Base-by-base conservation (phyloP, 225 moss, liverwort and hornwort genomes). In the Antitrichia curtipendula region DNA sequence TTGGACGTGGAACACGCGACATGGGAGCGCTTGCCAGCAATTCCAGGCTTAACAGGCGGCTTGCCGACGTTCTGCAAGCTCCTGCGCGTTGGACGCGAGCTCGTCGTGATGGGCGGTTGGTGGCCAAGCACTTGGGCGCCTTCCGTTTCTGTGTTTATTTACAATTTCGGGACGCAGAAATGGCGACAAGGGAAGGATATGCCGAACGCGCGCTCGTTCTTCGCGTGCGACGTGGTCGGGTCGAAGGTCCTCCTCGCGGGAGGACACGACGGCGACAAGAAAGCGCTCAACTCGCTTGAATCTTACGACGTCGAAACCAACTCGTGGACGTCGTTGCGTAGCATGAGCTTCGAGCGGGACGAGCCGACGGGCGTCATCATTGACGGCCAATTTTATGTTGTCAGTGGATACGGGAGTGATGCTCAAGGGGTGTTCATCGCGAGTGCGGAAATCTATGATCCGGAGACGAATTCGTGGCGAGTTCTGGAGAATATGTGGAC, bases 21-120 rank as follows among this genome's bases (percentile, higher is more conserved):
- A 10, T 73, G 45, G 73, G 73, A 73, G 29, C 73, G 29, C 7
- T 47, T 73, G 18, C 73, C 73, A 5, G 69, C 69, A 10, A 85
- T 98, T 52, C 94, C 95, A 0, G 95, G 94, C 9, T 79, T 95
- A 34, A 68, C 85, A 2, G 87, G 58, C 2, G 95, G 97, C 3
- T 84, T 98, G 52, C 97, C 97, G 11, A 89, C 94, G 11, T 95
- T 94, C 65, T 93, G 93, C 59, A 91, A 90, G 58, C 85, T 94
- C 13, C 90, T 96, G 57, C 88, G 90, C 7, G 41, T 95, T 50
- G 86, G 91, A 3, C 93, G 94, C 1, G 92, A 88, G 85, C 90
- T 98, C 2, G 90, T 96, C 32, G 91, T 96, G 64, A 68, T 98
- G 49, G 97, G 97, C 15, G 97, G 97, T 18, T 98, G 96, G 96